A percentile compares a stretch with the other conserved stretches of the same genome.
Evolutionary conservation across 306 rosid species (phyloP).

Genomic region (Heteromeles arbutifolia): DNA sequence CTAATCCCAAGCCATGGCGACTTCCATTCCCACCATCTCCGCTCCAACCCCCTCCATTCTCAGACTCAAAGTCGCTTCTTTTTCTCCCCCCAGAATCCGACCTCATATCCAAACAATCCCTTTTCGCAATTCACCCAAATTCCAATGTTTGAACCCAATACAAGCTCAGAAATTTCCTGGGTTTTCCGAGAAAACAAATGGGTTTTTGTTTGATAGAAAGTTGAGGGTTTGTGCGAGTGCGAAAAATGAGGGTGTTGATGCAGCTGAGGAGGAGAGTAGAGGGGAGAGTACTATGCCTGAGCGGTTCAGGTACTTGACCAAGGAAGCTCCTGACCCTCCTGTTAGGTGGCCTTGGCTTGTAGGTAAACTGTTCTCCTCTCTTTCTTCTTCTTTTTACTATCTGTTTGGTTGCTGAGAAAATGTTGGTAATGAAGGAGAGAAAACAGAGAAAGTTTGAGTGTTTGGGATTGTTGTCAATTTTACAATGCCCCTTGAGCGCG

Average conservation of each 20-base stretch:
- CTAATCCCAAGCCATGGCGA: constrained; percentile 37
- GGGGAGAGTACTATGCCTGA: constrained; percentile 70
- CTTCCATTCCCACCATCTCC: constrained; percentile 33
- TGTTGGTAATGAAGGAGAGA: background rate
- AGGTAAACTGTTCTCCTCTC: constrained; percentile 31
- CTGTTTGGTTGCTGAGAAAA: constrained; percentile 15
- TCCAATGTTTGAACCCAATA: constrained; percentile 18
- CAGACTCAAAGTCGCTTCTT: constrained; percentile 19
- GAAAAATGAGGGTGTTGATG: constrained; percentile 22
- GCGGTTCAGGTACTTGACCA: constrained; percentile 58
- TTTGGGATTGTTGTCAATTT: background rate
- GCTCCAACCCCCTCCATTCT: constrained; percentile 33
- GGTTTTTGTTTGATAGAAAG: constrained; percentile 25
- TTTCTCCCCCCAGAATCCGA: constrained; percentile 14
- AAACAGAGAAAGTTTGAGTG: background rate
- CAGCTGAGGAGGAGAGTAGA: constrained; percentile 50
- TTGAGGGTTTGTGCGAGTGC: constrained; percentile 23
- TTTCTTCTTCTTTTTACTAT: background rate
- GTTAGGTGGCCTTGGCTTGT: constrained; percentile 79
- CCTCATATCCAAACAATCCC: constrained; percentile 8
- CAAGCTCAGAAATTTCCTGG: constrained; percentile 17
- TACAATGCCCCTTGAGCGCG: background rate
- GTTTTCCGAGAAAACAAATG: constrained; percentile 21
- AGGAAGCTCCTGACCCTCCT: constrained; percentile 71
- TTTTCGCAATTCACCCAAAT: constrained; percentile 19